Evolutionary conservation across 2,329 filamentous ascomycete species (phyloP), one percentile per base, ranked within the genome.

Genomic region (Botrytis tulipae): DNA sequence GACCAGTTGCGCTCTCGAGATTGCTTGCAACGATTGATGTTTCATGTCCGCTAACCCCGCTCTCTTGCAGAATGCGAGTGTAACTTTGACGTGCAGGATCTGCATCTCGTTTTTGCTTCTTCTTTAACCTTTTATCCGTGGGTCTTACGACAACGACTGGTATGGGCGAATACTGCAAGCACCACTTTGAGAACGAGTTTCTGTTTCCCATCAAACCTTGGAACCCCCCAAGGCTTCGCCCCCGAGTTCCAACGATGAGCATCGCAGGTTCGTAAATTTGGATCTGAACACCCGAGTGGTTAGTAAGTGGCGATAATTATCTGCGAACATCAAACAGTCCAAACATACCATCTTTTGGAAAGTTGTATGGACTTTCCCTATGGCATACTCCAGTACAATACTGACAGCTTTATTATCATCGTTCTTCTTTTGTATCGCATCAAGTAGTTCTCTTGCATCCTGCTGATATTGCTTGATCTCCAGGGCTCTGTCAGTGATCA

Each of bases 71-170:
- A 72, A 93, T 89, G 65, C 91, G 87, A 74, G 88, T 86, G 80
- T 93, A 93, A 63, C 87, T 87, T 75, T 87, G 86, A 70, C 91
- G 84, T 35, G 84, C 84, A 16, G 90, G 90, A 77, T 93, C 90
- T 62, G 88, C 86, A 68, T 88, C 86, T 71, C 91, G 87, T 82
- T 93, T 93, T 77, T 85, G 86, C 81, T 92, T 92, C 82, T 92
- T 92, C 82, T 92, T 92, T 79, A 91, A 86, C 25, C 91, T 87
- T 82, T 92, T 92, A 29, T 88, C 87, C 14, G 88, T 89, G 32
- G 91, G 91, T 8, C 91, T 87, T 1, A 93, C 91, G 59, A 93
- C 91, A 67, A 93, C 91, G 22, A 93, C 91, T 1, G 91, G 91
- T 20, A 93, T 90, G 0, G 91, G 91, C 0, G 90, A 92, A 79